Conservation (phyloP, 495 filamentous ascomycete species). For the Annulohypoxylon stygium region DNA sequence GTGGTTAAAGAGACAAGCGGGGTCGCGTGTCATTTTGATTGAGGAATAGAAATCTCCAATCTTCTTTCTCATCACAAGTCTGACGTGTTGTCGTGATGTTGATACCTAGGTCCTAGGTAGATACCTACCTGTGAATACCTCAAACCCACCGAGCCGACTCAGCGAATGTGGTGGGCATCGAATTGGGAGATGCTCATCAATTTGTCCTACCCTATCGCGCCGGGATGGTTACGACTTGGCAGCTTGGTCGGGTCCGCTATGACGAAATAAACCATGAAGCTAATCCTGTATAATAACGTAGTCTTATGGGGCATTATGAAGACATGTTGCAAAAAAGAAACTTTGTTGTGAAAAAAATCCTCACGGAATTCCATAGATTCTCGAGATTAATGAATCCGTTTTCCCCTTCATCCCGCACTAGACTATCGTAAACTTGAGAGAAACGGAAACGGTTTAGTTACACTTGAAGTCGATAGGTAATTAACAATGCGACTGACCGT, state of each 20-base stretch:
- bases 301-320: neutral
- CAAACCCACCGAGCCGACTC: slow-evolving; percentile 10
- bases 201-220: slow-evolving; percentile 7
- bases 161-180: slow-evolving; percentile 13
- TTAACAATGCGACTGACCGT: slow-evolving; percentile 24
- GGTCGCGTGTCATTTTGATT: neutral
- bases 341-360: neutral
- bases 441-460: slow-evolving; percentile 34
- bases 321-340: slow-evolving; percentile 11
- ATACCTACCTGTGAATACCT: neutral
- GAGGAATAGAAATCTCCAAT: slow-evolving; percentile 19
- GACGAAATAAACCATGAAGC: slow-evolving; percentile 33
- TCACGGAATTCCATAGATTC: neutral
- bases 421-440: slow-evolving; percentile 15
- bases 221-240: slow-evolving; percentile 37
- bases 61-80: neutral
- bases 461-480: slow-evolving; percentile 25
- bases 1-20: neutral
- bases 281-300: slow-evolving; percentile 4
- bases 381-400: slow-evolving; percentile 11
- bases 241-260: slow-evolving; percentile 31
- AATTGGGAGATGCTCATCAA: slow-evolving; percentile 19
- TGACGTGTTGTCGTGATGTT: neutral
- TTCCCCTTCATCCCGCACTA: neutral
- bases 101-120: neutral